A percentile compares a stretch with the other conserved stretches of the same genome.
Conservation (phyloP, 1,284 basidiomycete species). For the Veloboletus limbatus region DNA sequence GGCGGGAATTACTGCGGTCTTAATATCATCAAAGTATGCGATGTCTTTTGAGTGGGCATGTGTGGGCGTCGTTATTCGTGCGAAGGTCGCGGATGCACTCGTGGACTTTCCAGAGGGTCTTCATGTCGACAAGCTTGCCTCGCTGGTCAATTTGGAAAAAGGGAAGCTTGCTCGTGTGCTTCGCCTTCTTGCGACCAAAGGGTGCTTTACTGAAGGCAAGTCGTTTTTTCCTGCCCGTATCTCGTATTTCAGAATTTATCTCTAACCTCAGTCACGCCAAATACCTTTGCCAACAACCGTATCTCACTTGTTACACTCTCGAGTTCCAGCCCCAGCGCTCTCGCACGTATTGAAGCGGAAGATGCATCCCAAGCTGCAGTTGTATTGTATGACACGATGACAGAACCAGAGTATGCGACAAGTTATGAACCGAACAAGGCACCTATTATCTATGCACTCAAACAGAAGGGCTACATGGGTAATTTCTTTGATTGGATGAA, state of each 20-base stretch:
- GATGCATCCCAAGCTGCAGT: slow-evolving; percentile 13
- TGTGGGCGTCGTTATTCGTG: slow-evolving; percentile 18
- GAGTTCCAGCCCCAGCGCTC: slow-evolving; percentile 8
- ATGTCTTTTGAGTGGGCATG: slow-evolving; percentile 30
- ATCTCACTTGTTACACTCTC: slow-evolving; percentile 25
- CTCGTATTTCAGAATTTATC: not conserved
- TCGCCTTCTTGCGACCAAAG: slow-evolving; percentile 33
- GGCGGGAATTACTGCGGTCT: not conserved
- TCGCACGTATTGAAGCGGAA: slow-evolving; percentile 15
- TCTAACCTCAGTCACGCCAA: slow-evolving; percentile 16
- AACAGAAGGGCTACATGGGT: slow-evolving; percentile 15
- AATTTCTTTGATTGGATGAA: slow-evolving; percentile 28
- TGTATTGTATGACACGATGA: slow-evolving; percentile 27
- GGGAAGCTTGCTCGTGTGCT: slow-evolving; percentile 32
- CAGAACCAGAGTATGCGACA: slow-evolving; percentile 23
- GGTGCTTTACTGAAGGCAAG: slow-evolving; percentile 34
- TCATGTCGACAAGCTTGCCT: slow-evolving; percentile 24
- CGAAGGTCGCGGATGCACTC: slow-evolving; percentile 27
- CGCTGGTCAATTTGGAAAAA: slow-evolving; percentile 24
- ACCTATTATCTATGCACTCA: slow-evolving; percentile 26
- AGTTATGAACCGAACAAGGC: slow-evolving; percentile 23
- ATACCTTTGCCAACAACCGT: slow-evolving; percentile 32
- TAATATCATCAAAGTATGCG: slow-evolving; percentile 10
- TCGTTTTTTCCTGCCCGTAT: not conserved
- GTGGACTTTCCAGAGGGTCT: slow-evolving; percentile 25